A percentile compares a stretch with the other conserved stretches of the same genome.
Evolutionary conservation across 192 early-diverging fungal species (phyloP).

Genomic region (Chytriomyces sp.): DNA sequence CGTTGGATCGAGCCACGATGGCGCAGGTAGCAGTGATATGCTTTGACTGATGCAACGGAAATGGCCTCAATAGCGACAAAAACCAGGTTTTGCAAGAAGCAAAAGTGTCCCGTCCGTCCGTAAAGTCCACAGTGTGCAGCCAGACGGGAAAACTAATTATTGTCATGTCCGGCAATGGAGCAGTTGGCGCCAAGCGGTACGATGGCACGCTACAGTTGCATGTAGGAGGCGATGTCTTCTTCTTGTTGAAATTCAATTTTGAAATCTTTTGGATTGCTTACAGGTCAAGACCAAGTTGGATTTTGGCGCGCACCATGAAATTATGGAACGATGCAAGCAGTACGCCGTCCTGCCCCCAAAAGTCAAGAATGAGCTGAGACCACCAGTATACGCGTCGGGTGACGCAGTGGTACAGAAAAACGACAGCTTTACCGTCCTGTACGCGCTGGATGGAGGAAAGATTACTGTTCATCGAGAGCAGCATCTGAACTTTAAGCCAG

Average conservation of each 20-base stretch:
- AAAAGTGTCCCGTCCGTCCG: constrained; percentile 18
- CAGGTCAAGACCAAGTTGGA: constrained; percentile 53
- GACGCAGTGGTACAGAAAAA: constrained; percentile 39
- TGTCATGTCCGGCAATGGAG: constrained; percentile 38
- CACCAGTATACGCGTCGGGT: constrained; percentile 39
- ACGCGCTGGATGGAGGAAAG: constrained; percentile 32
- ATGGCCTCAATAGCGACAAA: background rate
- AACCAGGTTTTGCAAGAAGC: constrained; percentile 36
- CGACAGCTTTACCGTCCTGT: constrained; percentile 34
- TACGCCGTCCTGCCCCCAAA: constrained; percentile 11
- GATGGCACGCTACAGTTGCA: constrained; percentile 17
- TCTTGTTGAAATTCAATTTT: background rate
- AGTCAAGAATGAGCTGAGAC: constrained; percentile 7
- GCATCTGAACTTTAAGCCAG: constrained; percentile 28
- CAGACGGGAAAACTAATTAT: constrained; percentile 42
- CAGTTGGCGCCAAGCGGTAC: constrained; percentile 26
- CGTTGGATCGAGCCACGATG: constrained; percentile 32
- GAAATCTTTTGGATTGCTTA: background rate
- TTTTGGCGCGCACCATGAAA: constrained; percentile 52
- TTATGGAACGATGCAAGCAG: constrained; percentile 28
- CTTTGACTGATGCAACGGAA: background rate
- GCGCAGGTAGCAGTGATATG: constrained; percentile 21
- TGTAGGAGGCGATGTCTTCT: constrained; percentile 20
- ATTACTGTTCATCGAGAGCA: constrained; percentile 25
- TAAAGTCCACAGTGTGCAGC: constrained; percentile 23